Conservation (phyloP, 148 eudicot genomes). For the Nyssa sinensis region DNA sequence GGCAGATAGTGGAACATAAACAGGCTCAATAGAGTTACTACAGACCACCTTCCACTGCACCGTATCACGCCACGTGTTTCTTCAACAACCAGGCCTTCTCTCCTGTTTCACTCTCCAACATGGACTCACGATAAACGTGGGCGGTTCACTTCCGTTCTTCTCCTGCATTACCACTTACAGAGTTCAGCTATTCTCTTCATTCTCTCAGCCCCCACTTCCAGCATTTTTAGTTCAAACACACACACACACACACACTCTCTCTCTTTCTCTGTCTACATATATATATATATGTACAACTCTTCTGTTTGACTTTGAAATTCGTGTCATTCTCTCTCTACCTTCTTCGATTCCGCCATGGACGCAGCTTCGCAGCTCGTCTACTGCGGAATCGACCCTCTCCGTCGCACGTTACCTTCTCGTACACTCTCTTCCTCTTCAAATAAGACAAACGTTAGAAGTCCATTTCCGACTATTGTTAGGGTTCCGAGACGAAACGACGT, state of each 20-base stretch:
- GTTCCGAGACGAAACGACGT: slow-evolving; percentile 20
- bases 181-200: neutral
- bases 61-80: slow-evolving; percentile 27
- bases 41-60: neutral
- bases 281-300: neutral
- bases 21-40: neutral
- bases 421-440: neutral
- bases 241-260: neutral
- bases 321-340: neutral
- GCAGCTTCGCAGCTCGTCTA: slow-evolving; percentile 44
- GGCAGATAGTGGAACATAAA: too few relatives aligned
- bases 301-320: neutral
- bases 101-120: neutral
- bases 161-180: neutral
- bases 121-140: neutral
- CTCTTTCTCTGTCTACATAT: neutral
- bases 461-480: slow-evolving; percentile 11
- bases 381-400: slow-evolving; percentile 37
- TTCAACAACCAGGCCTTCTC: slow-evolving; percentile 4
- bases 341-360: slow-evolving; percentile 36
- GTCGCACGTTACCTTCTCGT: slow-evolving; percentile 9
- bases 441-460: neutral
- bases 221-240: neutral
- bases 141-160: too few relatives aligned
- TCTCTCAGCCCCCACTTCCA: neutral